phyloP scores from a whole-genome alignment of 2,329 filamentous ascomycete species.

The Parasarocladium wereldwijsianum region DNA sequence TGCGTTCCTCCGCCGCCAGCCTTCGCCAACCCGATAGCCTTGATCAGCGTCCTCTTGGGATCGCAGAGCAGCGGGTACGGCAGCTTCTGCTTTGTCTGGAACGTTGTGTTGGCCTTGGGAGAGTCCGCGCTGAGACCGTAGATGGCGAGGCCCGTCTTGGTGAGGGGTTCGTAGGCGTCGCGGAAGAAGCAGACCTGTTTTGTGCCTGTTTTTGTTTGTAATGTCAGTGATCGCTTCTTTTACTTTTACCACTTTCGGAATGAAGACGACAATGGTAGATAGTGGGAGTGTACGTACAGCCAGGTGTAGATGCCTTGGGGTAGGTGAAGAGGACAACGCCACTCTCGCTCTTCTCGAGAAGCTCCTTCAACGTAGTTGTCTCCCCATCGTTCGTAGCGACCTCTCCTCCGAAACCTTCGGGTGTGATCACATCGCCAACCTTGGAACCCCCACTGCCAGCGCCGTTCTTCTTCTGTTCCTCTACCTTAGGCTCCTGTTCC shows the following conservation, averaged over 20 bases:
- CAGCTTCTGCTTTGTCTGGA: constrained; percentile 82
- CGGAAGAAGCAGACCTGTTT: constrained; percentile 89
- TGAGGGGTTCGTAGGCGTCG: constrained; percentile 65
- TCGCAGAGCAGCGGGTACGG: constrained; percentile 85
- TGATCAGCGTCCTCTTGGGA: constrained; percentile 56
- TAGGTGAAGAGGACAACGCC: constrained; percentile 93
- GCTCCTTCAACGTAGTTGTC: constrained; percentile 63
- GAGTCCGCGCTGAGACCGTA: constrained; percentile 83
- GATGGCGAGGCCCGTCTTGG: constrained; percentile 65
- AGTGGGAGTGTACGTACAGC: constrained; percentile 49
- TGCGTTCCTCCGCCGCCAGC: constrained; percentile 55
- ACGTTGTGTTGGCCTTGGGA: constrained; percentile 82
- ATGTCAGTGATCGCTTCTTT: background rate
- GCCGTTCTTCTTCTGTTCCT: constrained; percentile 8
- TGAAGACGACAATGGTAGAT: background rate
- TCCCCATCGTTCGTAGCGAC: constrained; percentile 74
- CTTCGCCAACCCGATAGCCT: constrained; percentile 83
- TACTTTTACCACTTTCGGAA: background rate
- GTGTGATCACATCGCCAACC: constrained; percentile 38
- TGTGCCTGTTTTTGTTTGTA: constrained; percentile 48
- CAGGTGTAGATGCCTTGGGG: constrained; percentile 84
- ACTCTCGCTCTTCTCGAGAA: constrained; percentile 69
- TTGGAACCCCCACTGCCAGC: constrained; percentile 14
- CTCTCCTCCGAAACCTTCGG: constrained; percentile 51
- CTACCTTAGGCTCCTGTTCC: constrained; percentile 8